phyloP scores from a whole-genome alignment of 2,329 filamentous ascomycete species.

The Hymenoscyphus linearis region DNA sequence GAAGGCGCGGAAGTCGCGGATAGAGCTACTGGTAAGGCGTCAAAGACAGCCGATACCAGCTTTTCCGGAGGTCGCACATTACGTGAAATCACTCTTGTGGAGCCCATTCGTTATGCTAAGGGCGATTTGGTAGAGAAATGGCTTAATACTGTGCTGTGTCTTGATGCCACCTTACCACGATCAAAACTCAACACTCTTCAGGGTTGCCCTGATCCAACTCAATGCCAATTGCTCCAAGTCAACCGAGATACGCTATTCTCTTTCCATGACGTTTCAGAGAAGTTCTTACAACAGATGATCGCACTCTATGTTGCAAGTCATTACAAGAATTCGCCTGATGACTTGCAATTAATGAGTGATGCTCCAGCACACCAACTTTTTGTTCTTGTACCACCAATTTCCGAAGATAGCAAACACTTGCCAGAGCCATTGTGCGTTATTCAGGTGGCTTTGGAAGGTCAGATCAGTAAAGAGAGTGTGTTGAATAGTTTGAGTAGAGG shows the following conservation, averaged over 20 bases:
- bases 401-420: slow-evolving; percentile 69
- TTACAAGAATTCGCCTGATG: slow-evolving; percentile 97
- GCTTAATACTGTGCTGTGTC: slow-evolving; percentile 88
- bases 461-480: slow-evolving; percentile 90
- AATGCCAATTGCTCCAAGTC: slow-evolving; percentile 88
- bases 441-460: slow-evolving; percentile 89
- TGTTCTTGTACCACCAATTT: slow-evolving; percentile 81
- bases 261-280: slow-evolving; percentile 94
- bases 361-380: slow-evolving; percentile 95
- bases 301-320: slow-evolving; percentile 94
- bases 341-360: slow-evolving; percentile 97
- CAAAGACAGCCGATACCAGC: slow-evolving; percentile 56
- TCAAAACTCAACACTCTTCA: slow-evolving; percentile 26
- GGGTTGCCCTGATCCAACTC: slow-evolving; percentile 82
- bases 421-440: slow-evolving; percentile 94
- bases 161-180: slow-evolving; percentile 84
- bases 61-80: slow-evolving; percentile 68
- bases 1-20: slow-evolving; percentile 66
- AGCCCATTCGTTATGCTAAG: slow-evolving; percentile 90
- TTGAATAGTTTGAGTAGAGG: slow-evolving; percentile 84
- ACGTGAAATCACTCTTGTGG: slow-evolving; percentile 85
- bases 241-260: slow-evolving; percentile 98
- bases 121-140: slow-evolving; percentile 92
- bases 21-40: slow-evolving; percentile 68
- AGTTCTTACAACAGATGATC: slow-evolving; percentile 97